Base-by-base conservation (phyloP, 345 rosid species). In the Rhizophora apiculata region DNA sequence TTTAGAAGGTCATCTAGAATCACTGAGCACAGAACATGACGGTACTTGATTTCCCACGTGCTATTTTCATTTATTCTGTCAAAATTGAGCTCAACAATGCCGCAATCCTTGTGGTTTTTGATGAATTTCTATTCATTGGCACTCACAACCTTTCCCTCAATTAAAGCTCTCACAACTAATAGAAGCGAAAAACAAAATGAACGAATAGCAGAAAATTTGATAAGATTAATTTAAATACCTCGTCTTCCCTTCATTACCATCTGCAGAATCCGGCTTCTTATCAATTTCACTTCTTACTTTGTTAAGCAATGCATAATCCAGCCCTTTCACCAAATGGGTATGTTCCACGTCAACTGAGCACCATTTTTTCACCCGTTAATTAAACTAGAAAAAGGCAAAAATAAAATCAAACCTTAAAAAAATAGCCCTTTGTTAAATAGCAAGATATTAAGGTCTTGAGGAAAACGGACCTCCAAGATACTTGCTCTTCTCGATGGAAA, bases 401-500 rank as follows among this genome's bases (percentile, higher is more conserved):
- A 30, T 5, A 46, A 27, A 3, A 64, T 27, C 24, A 1, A 39
- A 9, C 48, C 5, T 2, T 1, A 37, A 11, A 43, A 43, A 13
- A 0, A 43, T 11, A 43, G 49, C 16, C 49, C 18, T 43, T 43
- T 43, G 49, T 43, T 43, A 13, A 43, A 13, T 11, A 13, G 3
- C 4, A 43, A 43, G 49, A 43, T 49, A 51, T 26, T 31, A 4
- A 21, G 37, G 65, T 51, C 6, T 11, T 8, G 3, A 49, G 30
- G 20, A 78, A 75, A 48, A 82, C 89, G 2, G 68, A 92, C 98
- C 97, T 94, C 98, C 98, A 57, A 94, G 98, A 77, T 88, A 94
- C 92, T 94, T 94, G 90, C 97, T 91, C 88, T 91, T 89, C 85
- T 94, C 98, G 6, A 94, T 94, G 31, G 96, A 89, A 66, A 94